Percentiles rank a stretch among this genome's conserved stretches.
These are phyloP conservation scores for Fusarium sp. DNA, from an alignment of 2,329 filamentous ascomycete species.

Conservation along the genomic window DNA sequence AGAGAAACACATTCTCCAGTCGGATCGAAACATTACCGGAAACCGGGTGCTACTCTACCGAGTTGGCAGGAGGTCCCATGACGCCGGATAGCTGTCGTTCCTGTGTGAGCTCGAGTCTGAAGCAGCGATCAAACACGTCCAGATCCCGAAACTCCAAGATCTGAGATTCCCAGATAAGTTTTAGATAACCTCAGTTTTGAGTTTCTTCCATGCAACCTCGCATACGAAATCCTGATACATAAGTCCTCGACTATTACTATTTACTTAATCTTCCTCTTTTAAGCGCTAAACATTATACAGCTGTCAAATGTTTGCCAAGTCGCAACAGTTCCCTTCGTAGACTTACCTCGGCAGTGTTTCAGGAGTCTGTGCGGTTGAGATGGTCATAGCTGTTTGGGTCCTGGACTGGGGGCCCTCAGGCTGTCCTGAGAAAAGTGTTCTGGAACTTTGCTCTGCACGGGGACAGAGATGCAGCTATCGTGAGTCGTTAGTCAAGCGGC, in stretches of 20 bases:
- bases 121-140: conserved; percentile 38
- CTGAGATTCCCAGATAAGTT: conserved; percentile 28
- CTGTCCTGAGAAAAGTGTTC: conserved; percentile 14
- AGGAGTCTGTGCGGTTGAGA: conserved; percentile 16
- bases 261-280: not conserved
- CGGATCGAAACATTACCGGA: conserved; percentile 23
- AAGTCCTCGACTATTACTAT: not conserved
- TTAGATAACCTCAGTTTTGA: conserved; percentile 22
- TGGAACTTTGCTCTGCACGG: conserved; percentile 13
- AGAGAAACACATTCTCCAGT: conserved; percentile 23
- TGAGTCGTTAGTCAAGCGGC: not conserved
- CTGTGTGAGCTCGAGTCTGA: conserved; percentile 36
- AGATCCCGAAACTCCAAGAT: conserved; percentile 33
- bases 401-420: conserved; percentile 10
- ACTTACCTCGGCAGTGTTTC: conserved; percentile 22
- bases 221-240: not conserved
- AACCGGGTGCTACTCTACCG: conserved; percentile 21
- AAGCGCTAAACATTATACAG: conserved; percentile 5
- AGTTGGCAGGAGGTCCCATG: conserved; percentile 27
- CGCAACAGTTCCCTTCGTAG: conserved; percentile 10
- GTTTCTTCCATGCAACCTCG: not conserved
- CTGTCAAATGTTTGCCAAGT: conserved; percentile 24
- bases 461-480: conserved; percentile 5
- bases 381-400: conserved; percentile 10
- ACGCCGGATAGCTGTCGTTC: conserved; percentile 34